A percentile compares a stretch with the other conserved stretches of the same genome.
Evolutionary conservation across 495 filamentous ascomycete species (phyloP).

Genomic region (Aspergillus steynii): DNA sequence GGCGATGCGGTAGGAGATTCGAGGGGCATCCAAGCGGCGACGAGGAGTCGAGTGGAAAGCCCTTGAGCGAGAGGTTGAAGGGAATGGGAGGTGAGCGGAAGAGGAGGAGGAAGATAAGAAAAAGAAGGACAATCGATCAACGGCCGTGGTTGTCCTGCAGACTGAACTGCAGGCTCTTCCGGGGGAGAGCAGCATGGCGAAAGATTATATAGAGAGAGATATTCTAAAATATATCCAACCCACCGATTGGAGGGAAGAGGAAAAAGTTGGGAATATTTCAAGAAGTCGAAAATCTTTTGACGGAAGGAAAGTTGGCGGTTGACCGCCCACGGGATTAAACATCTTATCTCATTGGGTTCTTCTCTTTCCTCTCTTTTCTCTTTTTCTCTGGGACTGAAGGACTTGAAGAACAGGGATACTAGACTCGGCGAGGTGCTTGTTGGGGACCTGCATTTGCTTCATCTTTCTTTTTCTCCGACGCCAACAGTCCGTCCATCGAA

Average conservation of each 20-base stretch:
- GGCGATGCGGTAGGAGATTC: constrained; percentile 50
- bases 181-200: constrained; percentile 33
- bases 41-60: constrained; percentile 33
- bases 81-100: constrained; percentile 14
- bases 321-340: not conserved
- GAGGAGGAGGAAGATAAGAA: constrained; percentile 14
- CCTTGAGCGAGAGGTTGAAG: constrained; percentile 12
- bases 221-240: constrained; percentile 6
- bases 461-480: not conserved
- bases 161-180: constrained; percentile 42
- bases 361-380: not conserved
- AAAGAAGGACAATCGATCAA: constrained; percentile 22
- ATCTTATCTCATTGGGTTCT: not conserved
- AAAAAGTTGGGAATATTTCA: constrained; percentile 9
- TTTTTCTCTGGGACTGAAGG: no score
- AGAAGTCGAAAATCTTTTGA: constrained; percentile 2
- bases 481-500: not conserved
- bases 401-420: not conserved
- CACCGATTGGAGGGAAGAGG: constrained; percentile 5
- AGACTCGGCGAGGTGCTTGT: not conserved
- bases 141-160: constrained; percentile 40
- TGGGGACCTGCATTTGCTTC: not conserved
- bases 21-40: constrained; percentile 22
- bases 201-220: constrained; percentile 5
- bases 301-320: not conserved